Evolutionary conservation across 148 eudicot species (phyloP).

Genomic region (Silene uniflora): DNA sequence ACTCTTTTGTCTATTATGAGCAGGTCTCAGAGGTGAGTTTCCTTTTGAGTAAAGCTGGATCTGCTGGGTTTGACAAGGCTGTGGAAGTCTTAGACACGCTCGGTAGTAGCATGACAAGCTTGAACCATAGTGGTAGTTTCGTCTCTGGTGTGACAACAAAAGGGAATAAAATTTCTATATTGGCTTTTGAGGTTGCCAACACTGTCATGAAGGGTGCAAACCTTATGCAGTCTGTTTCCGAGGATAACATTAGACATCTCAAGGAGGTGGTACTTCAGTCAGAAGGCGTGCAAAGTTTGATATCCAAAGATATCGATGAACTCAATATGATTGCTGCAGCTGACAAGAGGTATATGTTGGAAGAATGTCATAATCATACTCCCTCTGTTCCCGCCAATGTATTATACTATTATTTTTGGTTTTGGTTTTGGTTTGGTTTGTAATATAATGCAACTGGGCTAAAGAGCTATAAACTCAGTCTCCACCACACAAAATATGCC

Average conservation of each 20-base stretch:
- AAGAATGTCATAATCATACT: background rate
- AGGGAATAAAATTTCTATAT: constrained; percentile 75
- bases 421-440: too few relatives aligned
- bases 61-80: constrained; percentile 83
- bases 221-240: constrained; percentile 82
- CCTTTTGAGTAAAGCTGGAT: constrained; percentile 79
- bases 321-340: constrained; percentile 85
- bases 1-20: background rate
- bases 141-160: constrained; percentile 80
- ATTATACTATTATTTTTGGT: too few relatives aligned
- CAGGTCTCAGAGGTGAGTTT: constrained; percentile 92
- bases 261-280: constrained; percentile 88
- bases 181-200: constrained; percentile 94
- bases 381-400: too few relatives aligned
- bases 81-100: constrained; percentile 94
- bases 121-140: constrained; percentile 71
- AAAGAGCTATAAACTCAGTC: too few relatives aligned
- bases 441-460: too few relatives aligned
- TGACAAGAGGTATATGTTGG: constrained; percentile 72
- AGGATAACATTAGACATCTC: constrained; percentile 70
- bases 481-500: too few relatives aligned
- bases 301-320: constrained; percentile 76
- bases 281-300: constrained; percentile 76
- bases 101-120: constrained; percentile 94
- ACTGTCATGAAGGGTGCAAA: constrained; percentile 90